Base-by-base conservation (phyloP, 345 rosid genomes). In the Rhizophora mangle region DNA sequence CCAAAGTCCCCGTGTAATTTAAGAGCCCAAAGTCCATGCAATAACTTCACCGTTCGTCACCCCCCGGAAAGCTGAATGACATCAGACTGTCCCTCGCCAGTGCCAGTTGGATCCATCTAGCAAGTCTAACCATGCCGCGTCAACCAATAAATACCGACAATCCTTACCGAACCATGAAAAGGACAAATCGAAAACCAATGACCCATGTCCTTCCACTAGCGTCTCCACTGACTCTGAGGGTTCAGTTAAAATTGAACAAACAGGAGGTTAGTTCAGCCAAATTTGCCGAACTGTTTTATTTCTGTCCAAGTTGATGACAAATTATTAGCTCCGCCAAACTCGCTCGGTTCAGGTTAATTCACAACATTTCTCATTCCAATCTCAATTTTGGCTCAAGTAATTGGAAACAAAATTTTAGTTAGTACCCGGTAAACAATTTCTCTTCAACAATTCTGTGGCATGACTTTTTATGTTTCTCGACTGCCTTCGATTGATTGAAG, bases 401-500 rank as follows among this genome's bases (percentile, higher is more conserved):
- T 20, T 0, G 32, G 21, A 6, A 0, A 62, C n/a, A 19, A 8
- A 5, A 32, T 0, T 32, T 32, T 32, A 6, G 36, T 32, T 37
- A 7, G 9, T 37, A 37, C 11, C 13, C 46, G 3, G 46, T 10
- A 10, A 39, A 6, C 46, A 39, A 39, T 10, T 10, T 11, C 46
- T 11, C 15, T 10, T 0, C 16, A 39, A 3, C 46, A 2, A 39
- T 15, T 1, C 15, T 2, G 46, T 10, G 46, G 3, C 46, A 43
- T 13, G 49, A 13, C 13, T 13, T 13, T 7, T 8, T 15, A 20
- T 1, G 53, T 63, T 18, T 16, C 16, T 16, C 49, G 13, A 3
- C 4, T 13, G 56, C 22, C 37, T 47, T 62, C 18, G 57, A 56
- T 76, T 68, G 57, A 56, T 76, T 68, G 72, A 68, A 72, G 15